Evolutionary conservation across 1,284 basidiomycete species (phyloP), one percentile per base, ranked within the genome.

Genomic region (Phylloboletellus chloephorus): DNA sequence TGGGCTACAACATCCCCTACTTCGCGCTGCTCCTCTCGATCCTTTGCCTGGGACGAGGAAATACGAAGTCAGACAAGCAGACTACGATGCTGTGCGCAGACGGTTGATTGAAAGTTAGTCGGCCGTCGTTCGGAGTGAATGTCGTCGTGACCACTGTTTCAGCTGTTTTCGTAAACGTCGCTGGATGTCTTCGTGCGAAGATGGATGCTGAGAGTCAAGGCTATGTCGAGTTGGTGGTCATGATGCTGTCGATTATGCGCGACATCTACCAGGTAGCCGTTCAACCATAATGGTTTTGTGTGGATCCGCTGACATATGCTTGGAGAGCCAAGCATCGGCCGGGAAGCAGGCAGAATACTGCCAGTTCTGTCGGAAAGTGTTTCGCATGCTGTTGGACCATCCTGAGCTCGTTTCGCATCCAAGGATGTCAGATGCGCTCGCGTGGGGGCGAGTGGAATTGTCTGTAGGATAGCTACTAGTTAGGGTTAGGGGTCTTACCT

Each of bases 1-100:
- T 47, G 66, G 69, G 15, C 55, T 73, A 28, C 71, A 64, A 9
- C 77, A 82, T 52, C 70, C 72, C 1, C 62, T 82, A 11, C 58
- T 84, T 28, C 62, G 48, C 10, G 63, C 50, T 15, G 45, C 68
- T 12, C 57, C 61, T 5, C 48, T 59, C 6, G 38, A 48, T 3
- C 48, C 44, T 24, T 13, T 45, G 10, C 46, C 49, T 0, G 53
- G 48, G 22, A 50, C 49, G 13, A 47, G 33, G 23, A 51, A 37
- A 20, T 65, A 61, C 17, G 49, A 61, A 31, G 36, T 60, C 29
- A 46, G 28, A 5, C 39, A 26, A 29, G 37, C 12, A 0, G 45
- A 51, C 30, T 64, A 51, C 34, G 44, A 41, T 0, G 33, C 24
- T 11, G 41, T 39, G 17, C 61, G 61, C 11, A 32, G 26, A 39